phyloP scores from a whole-genome alignment of 306 rosid species.

The Heteromeles arbutifolia region DNA sequence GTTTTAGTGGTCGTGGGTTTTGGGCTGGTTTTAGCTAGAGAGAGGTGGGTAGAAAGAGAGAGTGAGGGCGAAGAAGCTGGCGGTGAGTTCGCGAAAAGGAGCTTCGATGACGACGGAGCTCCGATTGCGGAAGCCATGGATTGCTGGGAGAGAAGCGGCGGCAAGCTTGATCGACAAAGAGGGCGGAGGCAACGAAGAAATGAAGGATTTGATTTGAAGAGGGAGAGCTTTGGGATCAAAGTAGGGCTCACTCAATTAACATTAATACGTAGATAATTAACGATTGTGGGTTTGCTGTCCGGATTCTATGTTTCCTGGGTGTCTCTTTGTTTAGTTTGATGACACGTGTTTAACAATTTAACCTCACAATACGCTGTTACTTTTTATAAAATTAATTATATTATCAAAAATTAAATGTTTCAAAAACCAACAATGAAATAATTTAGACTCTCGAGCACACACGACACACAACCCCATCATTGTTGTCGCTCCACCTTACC shows the following conservation, averaged over 20 bases:
- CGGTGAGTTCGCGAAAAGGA: not conserved
- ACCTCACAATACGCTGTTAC: too few species aligned
- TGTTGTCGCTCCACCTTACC: too few species aligned
- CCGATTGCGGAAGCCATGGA: slow-evolving; percentile 16
- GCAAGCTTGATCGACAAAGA: not conserved
- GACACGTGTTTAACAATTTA: too few species aligned
- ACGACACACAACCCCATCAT: too few species aligned
- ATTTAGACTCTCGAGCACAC: too few species aligned
- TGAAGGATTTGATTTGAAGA: not conserved
- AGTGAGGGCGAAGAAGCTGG: not conserved
- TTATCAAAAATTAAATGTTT: too few species aligned
- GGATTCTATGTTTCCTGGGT: too few species aligned
- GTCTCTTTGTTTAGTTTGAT: too few species aligned
- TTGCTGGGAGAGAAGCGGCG: not conserved
- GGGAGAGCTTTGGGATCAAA: not conserved
- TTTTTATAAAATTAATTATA: too few species aligned
- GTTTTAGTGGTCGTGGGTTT: not conserved
- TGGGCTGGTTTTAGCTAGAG: slow-evolving; percentile 4
- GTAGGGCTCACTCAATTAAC: not conserved
- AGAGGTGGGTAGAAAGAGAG: not conserved
- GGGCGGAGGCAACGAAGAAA: not conserved
- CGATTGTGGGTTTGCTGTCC: too few species aligned
- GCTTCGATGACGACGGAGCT: slow-evolving; percentile 7
- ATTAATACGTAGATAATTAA: not conserved
- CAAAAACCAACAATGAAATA: too few species aligned